Evolutionary conservation across 1,139 yeast genomes (phyloP).

Genomic region (Yamadazyma kanchanaburiensis): DNA sequence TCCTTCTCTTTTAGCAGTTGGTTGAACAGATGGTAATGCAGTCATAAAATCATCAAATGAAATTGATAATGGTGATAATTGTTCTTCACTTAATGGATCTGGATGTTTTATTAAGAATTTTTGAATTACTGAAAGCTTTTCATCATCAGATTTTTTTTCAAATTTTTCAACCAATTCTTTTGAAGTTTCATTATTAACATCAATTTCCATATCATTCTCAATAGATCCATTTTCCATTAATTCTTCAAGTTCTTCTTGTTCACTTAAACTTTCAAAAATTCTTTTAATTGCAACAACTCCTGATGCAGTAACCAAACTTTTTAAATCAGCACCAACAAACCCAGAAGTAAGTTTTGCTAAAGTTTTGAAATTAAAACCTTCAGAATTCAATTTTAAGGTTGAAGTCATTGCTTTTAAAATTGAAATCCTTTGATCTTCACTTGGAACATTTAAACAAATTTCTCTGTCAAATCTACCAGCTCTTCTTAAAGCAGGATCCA

Average conservation of each 20-base stretch:
- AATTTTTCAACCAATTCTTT: conserved; percentile 18
- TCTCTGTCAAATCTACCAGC: conserved; percentile 51
- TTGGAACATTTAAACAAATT: conserved; percentile 79
- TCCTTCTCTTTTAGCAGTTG: conserved; percentile 97
- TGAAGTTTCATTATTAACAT: conserved; percentile 14
- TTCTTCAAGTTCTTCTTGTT: conserved; percentile 23
- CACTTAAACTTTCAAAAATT: conserved; percentile 58
- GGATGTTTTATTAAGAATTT: conserved; percentile 74
- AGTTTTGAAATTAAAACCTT: conserved; percentile 64
- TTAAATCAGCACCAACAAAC: conserved; percentile 95
- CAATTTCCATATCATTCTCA: conserved; percentile 42
- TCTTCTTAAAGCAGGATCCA: conserved; percentile 46
- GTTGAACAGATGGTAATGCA: conserved; percentile 92
- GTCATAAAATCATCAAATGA: conserved; percentile 73
- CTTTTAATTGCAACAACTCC: conserved; percentile 94
- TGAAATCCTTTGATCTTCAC: conserved; percentile 74
- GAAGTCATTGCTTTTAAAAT: conserved; percentile 74
- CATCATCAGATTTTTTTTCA: conserved; percentile 30
- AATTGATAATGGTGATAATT: conserved; percentile 71
- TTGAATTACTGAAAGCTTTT: conserved; percentile 64
- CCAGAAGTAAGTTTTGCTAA: conserved; percentile 96
- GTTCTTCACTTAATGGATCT: conserved; percentile 69
- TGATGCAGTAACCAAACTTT: conserved; percentile 91
- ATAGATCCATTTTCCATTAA: conserved; percentile 10
- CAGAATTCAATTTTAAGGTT: conserved; percentile 57